Base-by-base conservation (phyloP, 148 eudicot genomes). In the Beta vulgaris region DNA sequence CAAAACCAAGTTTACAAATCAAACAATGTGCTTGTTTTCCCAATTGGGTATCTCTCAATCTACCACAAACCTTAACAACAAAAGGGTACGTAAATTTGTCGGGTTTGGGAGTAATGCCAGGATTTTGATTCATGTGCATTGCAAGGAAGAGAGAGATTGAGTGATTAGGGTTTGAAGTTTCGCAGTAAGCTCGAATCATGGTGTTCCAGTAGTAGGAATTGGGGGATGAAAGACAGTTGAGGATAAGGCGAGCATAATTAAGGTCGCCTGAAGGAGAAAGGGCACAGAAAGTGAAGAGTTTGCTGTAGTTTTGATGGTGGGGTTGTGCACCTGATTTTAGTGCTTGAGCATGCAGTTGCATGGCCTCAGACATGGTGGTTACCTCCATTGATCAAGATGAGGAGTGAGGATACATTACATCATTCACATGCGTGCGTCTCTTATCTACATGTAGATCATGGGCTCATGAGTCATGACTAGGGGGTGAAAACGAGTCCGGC, bases 201-300 rank as follows among this genome's bases (percentile, higher is more conserved):
- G 87, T 85, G 83, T 85, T 85, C 79, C 74, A 82, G 77, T 73
- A 85, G 62, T 76, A 85, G 1, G 87, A 82, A 51, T 79, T 82
- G 1, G 81, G 79, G 79, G 79, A 72, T 28, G n/a, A 73, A 9
- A 81, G 82, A 49, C 71, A 61, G 36, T 72, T 62, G 29, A 80
- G 82, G 1, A 80, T 81, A 35, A 75, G 82, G 40, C 76, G 84
- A 21, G 87, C 87, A 37, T 84, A 79, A 42, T 77, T 68, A 37
- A 70, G 64, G 74, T 81, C 76, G 3, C 84, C 84, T 26, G 76
- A 68, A 65, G 87, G 84, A 46, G 87, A 81, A 48, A 84, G 82
- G 16, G 87, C 85, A 0, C 81, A 72, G 77, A 85, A 85, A 69
- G 82, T 81, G 81, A 84, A 84, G 78, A 84, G 69, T 43, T 84